phyloP scores from a whole-genome alignment of 192 early-diverging fungal genomes.

The Obelidium mucronatum region DNA sequence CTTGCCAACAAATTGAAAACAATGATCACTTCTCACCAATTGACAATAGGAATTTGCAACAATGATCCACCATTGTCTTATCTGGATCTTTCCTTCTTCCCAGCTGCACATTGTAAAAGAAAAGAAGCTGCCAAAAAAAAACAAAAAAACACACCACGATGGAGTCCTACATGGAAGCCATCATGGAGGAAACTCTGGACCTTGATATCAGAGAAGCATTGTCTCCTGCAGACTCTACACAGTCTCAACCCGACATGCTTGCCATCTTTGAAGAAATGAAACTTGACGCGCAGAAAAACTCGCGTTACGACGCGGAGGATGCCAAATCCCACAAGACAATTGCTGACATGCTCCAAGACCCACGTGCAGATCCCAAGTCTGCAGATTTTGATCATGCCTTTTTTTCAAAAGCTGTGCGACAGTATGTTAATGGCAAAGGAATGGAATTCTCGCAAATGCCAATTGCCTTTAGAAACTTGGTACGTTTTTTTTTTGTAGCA shows the following conservation, averaged over 20 bases:
- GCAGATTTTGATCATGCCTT: conserved; percentile 16
- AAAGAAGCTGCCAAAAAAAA: too few relatives aligned
- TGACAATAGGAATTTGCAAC: too few relatives aligned
- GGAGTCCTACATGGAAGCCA: too few relatives aligned
- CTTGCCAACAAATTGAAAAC: too few relatives aligned
- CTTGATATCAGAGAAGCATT: background rate
- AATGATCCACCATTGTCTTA: too few relatives aligned
- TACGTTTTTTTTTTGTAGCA: background rate
- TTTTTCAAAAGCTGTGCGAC: background rate
- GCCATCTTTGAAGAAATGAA: conserved; percentile 8
- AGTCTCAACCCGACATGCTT: conserved; percentile 2
- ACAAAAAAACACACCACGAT: too few relatives aligned
- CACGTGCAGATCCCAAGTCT: conserved; percentile 19
- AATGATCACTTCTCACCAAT: too few relatives aligned
- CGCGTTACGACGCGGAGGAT: conserved; percentile 7
- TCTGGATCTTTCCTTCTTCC: too few relatives aligned
- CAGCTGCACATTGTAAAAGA: too few relatives aligned
- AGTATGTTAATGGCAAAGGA: conserved; percentile 4
- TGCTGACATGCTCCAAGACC: conserved; percentile 21
- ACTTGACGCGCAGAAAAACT: background rate
- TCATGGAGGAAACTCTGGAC: background rate
- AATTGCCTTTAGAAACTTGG: conserved; percentile 31
- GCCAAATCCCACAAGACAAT: background rate
- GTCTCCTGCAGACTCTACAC: background rate
- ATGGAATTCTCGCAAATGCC: conserved; percentile 36